Percentiles rank a stretch among this genome's conserved stretches.
Evolutionary conservation across 305 asterid genomes (phyloP).

Genomic region (Fraxinus xanthoxyloides): DNA sequence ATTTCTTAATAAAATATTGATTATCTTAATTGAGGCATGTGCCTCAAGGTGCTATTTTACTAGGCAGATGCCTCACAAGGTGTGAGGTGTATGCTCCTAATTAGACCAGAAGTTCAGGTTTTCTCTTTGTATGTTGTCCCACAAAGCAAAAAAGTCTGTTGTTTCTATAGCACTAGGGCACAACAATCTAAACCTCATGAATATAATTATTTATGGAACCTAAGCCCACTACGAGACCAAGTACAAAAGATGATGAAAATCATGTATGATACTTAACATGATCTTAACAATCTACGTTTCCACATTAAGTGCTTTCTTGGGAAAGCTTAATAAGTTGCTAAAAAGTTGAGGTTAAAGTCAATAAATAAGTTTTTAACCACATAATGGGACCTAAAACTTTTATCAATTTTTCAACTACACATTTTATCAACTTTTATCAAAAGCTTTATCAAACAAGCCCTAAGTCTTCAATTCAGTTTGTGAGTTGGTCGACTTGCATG

Average conservation of each 20-base stretch:
- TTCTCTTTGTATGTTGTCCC: not conserved
- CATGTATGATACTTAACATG: not conserved
- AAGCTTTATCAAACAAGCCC: not conserved
- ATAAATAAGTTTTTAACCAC: not conserved
- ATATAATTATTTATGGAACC: not conserved
- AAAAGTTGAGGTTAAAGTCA: not conserved
- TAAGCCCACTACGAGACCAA: not conserved
- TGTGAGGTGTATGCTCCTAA: not conserved
- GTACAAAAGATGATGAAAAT: not conserved
- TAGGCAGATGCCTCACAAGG: not conserved
- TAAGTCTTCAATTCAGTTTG: not conserved
- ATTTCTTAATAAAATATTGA: not conserved
- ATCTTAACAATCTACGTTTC: not conserved
- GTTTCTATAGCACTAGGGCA: not conserved
- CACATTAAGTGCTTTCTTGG: not conserved
- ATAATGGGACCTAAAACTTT: not conserved
- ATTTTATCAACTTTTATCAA: not conserved
- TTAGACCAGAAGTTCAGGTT: not conserved
- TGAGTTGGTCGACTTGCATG: conserved; percentile 7
- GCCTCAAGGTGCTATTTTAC: not conserved
- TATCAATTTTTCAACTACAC: not conserved
- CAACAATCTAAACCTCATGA: not conserved
- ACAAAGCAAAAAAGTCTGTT: not conserved
- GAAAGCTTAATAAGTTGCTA: not conserved
- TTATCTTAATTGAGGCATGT: not conserved